Conservation (phyloP, 768 basidiomycete genomes). For the Phallus indusiatus region DNA sequence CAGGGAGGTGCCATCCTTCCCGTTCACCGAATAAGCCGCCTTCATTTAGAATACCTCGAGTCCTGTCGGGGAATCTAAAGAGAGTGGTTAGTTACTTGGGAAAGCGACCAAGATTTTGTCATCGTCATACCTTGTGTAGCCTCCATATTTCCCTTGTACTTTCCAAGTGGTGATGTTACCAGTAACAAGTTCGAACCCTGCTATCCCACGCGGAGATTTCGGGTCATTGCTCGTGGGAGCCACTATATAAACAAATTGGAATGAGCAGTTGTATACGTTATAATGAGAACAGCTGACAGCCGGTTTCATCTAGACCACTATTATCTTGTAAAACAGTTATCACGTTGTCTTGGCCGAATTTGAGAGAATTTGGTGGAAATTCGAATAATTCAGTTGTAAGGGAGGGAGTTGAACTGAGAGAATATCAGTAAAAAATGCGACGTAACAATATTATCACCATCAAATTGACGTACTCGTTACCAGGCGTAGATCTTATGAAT, state of each 20-base stretch:
- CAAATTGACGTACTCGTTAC: conserved; percentile 37
- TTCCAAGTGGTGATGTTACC: conserved; percentile 54
- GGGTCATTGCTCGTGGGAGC: conserved; percentile 39
- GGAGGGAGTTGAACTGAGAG: background rate
- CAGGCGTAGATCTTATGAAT: conserved; percentile 63
- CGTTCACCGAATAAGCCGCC: conserved; percentile 63
- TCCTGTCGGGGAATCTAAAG: conserved; percentile 61
- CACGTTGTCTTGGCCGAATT: conserved; percentile 51
- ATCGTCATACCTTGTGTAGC: conserved; percentile 43
- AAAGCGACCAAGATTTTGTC: background rate
- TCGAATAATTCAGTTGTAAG: conserved; percentile 49
- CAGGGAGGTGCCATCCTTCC: conserved; percentile 65
- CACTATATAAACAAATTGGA: background rate
- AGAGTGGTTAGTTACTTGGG: background rate
- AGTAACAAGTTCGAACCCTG: conserved; percentile 57
- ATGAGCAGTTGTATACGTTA: background rate
- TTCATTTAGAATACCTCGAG: conserved; percentile 60
- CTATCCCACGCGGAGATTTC: conserved; percentile 72
- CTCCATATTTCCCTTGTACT: conserved; percentile 69
- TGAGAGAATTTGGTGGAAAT: conserved; percentile 49
- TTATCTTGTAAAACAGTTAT: conserved; percentile 69
- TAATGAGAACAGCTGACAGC: conserved; percentile 23
- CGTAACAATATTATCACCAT: background rate
- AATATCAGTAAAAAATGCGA: background rate
- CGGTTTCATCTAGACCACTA: conserved; percentile 65